Evolutionary conservation across 208 protist species (phyloP).

Genomic region (Angomonas deanei): DNA sequence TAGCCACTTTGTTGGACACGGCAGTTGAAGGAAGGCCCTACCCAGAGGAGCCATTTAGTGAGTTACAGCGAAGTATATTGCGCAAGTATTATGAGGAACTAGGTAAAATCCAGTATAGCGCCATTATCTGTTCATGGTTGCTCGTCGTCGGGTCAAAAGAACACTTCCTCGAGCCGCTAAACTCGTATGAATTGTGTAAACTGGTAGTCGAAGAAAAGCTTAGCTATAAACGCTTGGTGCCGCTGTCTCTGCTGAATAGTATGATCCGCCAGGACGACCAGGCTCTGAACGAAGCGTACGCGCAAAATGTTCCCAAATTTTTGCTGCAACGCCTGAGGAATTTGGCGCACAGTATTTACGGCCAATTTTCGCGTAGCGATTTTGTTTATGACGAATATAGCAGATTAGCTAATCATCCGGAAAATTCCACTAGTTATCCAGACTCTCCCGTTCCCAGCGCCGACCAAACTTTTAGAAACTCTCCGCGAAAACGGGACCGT

Average conservation of each 20-base stretch:
- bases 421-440: background rate
- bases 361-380: constrained; percentile 12
- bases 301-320: constrained; percentile 40
- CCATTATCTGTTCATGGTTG: constrained; percentile 50
- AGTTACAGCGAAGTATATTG: constrained; percentile 16
- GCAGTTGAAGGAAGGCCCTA: constrained; percentile 32
- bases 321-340: constrained; percentile 66
- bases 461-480: background rate
- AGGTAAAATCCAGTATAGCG: constrained; percentile 48
- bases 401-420: background rate
- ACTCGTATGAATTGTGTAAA: constrained; percentile 72
- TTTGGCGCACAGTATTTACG: constrained; percentile 64
- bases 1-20: constrained; percentile 55
- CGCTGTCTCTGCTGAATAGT: constrained; percentile 76
- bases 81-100: constrained; percentile 35
- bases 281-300: constrained; percentile 51
- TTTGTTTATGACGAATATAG: background rate
- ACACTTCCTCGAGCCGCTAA: constrained; percentile 73
- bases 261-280: constrained; percentile 82
- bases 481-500: background rate
- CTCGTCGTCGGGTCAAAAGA: constrained; percentile 77
- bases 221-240: constrained; percentile 60
- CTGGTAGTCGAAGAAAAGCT: constrained; percentile 56
- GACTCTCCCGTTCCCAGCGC: background rate
- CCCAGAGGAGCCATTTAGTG: constrained; percentile 17